Base-by-base conservation (phyloP, 2,329 filamentous ascomycete genomes). In the Aspergillus terreus region DNA sequence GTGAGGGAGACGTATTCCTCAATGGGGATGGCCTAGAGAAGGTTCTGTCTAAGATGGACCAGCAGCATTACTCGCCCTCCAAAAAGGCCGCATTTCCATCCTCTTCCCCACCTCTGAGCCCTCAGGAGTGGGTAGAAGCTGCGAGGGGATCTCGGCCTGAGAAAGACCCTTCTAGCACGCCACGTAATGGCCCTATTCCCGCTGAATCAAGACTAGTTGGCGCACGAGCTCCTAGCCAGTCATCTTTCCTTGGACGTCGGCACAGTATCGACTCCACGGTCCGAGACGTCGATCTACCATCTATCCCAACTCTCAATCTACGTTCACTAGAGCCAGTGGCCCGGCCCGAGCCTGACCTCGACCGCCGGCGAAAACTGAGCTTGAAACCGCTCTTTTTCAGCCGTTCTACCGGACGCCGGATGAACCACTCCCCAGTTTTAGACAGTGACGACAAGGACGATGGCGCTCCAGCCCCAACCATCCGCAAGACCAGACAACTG, bases 41-140 rank as follows among this genome's bases (percentile, higher is more conserved):
- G 36, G 52, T 59, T 12, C 52, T 61, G 1, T 56, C 63, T 0
- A 59, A 54, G 6, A 61, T 59, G 21, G 57, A 63, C 3, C 61
- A 57, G n/a, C 54, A 61, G 4, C 47, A 61, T 14, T 63, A 58
- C 40, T 58, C 59, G 10, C 56, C 60, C 2, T 55, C 59, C 9
- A 57, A 55, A 25, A 54, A 48, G 15, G 52, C 58, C 15, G 48
- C 43, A 9, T 43, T 30, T 36, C 52, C 32, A 14, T 58, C 54
- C 27, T 59, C 63, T 2, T 70, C 69, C 1, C 63, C 65, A 4
- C 67, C 66, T 3, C 55, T 74, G n/a, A 71, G 70, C 3, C 69
- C 71, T 4, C 64, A 72, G 46, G 72, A 74, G 46, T 74, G 72
- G 72, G 50, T 74, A 33, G 71, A 72, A 33, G 72, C 72, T 19